Evolutionary conservation across 108 stramenopile species (phyloP), one percentile per base, ranked within the genome.

Genomic region (Skeletonema marinoi): DNA sequence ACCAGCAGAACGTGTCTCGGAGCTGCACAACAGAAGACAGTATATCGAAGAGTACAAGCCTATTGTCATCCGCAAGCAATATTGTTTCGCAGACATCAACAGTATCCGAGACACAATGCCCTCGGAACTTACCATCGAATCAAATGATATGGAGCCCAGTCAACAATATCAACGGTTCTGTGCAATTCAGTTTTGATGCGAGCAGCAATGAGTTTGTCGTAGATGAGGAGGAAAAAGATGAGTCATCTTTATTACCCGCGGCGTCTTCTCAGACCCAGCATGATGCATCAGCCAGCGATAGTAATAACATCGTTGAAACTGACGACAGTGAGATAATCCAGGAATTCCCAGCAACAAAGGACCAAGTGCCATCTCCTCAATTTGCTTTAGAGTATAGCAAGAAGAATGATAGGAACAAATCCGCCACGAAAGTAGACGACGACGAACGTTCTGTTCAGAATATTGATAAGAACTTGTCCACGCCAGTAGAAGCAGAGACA

Each of bases 101-200:
- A 35, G 60, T 32, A 62, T 59, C 71, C 3, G 58, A 30, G 13
- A 59, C 71, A 17, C 60, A 42, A 58, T 82, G 81, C 38, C 81
- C 81, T 71, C 65, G 74, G 16, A 58, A 75, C 32, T 51, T 82
- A 25, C 74, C 81, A 46, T 54, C 81, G 3, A 54, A 13, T 41
- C 65, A 70, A 51, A 74, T 71, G 74, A 75, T 71, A 60, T 82
- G 81, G 81, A 67, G 35, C 41, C 62, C 32, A 63, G 4, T 63
- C 62, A 63, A 63, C 6, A n/a, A 29, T 36, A 62, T 3, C 19
- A 46, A 46, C 3, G 2, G 3, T n/a, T 46, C 44, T 46, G 14
- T 46, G 16, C 16, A 16, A 46, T n/a, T 46, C 44, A 46, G 16
- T 46, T 46, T n/a, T 46, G 3, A n/a, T n/a, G 44, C 14, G 16